Evolutionary conservation across 2,329 filamentous ascomycete genomes (phyloP).

Genomic region (Arthrobotrys pseudoclavata): DNA sequence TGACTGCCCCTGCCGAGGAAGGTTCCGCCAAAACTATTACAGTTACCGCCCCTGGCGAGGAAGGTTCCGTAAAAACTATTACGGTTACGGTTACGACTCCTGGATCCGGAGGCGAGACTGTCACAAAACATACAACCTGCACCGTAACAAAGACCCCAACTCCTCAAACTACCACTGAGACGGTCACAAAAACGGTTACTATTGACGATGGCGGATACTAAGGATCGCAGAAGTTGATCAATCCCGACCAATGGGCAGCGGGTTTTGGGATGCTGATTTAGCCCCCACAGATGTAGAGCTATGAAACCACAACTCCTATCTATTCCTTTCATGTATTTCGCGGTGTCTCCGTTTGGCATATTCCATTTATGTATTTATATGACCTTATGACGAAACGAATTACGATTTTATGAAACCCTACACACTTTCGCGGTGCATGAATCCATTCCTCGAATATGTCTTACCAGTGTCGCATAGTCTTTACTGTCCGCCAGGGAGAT

Average conservation of each 20-base stretch:
- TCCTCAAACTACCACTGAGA: not conserved
- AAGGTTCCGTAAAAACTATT: not conserved
- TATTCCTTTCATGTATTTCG: not conserved
- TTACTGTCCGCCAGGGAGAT: too few species aligned
- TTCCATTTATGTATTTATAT: not conserved
- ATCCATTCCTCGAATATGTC: not conserved
- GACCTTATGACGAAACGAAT: not conserved
- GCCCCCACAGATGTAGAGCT: too few species aligned
- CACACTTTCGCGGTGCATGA: not conserved
- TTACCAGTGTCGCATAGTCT: not conserved
- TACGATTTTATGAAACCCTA: not conserved
- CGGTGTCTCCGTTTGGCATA: not conserved
- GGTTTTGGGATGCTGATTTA: too few species aligned
- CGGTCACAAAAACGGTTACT: not conserved
- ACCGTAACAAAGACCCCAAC: not conserved
- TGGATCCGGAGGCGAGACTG: not conserved
- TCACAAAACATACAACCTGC: not conserved
- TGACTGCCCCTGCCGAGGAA: not conserved
- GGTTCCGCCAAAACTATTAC: slow-evolving; percentile 8
- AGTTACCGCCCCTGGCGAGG: not conserved
- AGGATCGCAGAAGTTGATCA: too few species aligned
- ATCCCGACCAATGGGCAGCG: too few species aligned
- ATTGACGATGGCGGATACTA: slow-evolving; percentile 5
- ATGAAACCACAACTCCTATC: too few species aligned
- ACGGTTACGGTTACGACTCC: slow-evolving; percentile 3